These are phyloP conservation scores for Neophaeococcomyces aloes DNA, from an alignment of 2,329 filamentous ascomycete species.

Conservation along the genomic window DNA sequence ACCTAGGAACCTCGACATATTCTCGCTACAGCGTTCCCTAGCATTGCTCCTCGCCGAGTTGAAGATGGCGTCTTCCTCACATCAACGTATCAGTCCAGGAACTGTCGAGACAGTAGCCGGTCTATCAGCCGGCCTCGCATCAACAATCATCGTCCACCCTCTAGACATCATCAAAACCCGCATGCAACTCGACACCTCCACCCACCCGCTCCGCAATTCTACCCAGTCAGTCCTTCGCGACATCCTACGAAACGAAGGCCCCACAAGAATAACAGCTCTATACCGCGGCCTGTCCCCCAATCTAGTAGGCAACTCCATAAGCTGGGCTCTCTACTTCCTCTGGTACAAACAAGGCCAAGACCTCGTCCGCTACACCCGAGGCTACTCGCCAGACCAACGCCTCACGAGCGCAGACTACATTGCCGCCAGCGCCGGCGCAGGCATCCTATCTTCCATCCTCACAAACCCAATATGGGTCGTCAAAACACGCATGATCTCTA, in stretches of 20 bases:
- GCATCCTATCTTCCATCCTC: constrained; percentile 64
- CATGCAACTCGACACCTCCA: constrained; percentile 57
- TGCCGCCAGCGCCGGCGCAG: constrained; percentile 57
- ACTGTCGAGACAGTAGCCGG: constrained; percentile 81
- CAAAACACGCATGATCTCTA: constrained; percentile 93
- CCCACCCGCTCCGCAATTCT: constrained; percentile 40
- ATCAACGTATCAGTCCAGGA: constrained; percentile 58
- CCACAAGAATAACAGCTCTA: constrained; percentile 49
- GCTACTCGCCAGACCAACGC: constrained; percentile 18
- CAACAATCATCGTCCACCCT: constrained; percentile 80
- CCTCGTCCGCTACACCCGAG: constrained; percentile 35
- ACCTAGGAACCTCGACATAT: constrained; percentile 16
- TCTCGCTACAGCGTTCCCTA: constrained; percentile 13
- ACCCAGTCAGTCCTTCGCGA: constrained; percentile 43
- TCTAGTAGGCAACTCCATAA: constrained; percentile 76
- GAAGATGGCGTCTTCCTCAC: constrained; percentile 28
- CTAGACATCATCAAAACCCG: constrained; percentile 95
- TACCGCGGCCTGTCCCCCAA: constrained; percentile 89
- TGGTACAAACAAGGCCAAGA: constrained; percentile 54
- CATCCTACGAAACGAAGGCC: constrained; percentile 46
- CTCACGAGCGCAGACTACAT: constrained; percentile 64
- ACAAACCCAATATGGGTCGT: constrained; percentile 98
- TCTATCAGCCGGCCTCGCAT: constrained; percentile 74
- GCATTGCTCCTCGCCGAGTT: constrained; percentile 2
- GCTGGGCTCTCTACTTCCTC: constrained; percentile 90